These are phyloP conservation scores for Ogataea trehaloabstinens DNA, from an alignment of 805 yeast genomes.

Conservation along the genomic window DNA sequence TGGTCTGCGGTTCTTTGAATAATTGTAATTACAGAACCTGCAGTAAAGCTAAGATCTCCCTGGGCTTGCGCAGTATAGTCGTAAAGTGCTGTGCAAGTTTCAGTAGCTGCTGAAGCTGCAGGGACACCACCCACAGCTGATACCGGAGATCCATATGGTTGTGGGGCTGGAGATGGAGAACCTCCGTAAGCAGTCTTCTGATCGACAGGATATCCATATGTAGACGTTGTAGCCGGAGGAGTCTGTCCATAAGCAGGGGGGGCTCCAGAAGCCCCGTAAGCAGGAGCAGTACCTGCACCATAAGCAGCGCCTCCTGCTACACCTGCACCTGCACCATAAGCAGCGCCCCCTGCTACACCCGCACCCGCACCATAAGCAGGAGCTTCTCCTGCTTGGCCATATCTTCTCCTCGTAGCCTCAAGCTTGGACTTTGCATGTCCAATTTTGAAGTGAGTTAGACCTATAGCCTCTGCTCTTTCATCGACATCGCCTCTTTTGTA, in stretches of 20 bases:
- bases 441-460: conserved; percentile 85
- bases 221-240: conserved; percentile 24
- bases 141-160: conserved; percentile 23
- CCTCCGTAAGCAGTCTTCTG: conserved; percentile 26
- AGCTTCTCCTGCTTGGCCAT: conserved; percentile 42
- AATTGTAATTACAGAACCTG: conserved; percentile 83
- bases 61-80: conserved; percentile 91
- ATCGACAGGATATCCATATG: conserved; percentile 23
- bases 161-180: conserved; percentile 24
- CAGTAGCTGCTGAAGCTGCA: conserved; percentile 39
- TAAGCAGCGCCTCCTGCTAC: conserved; percentile 31
- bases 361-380: conserved; percentile 28
- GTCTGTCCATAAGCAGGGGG: conserved; percentile 36
- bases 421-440: conserved; percentile 85
- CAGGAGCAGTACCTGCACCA: conserved; percentile 10
- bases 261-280: conserved; percentile 25
- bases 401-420: conserved; percentile 78
- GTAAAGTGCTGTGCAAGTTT: conserved; percentile 84
- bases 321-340: conserved; percentile 30
- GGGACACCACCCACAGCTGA: conserved; percentile 33
- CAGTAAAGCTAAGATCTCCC: conserved; percentile 85
- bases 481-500: conserved; percentile 88
- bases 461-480: conserved; percentile 83
- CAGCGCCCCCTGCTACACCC: too few species aligned
- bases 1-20: conserved; percentile 78